phyloP scores from a whole-genome alignment of 768 basidiomycete genomes.

The Pisolithus marmoratus region DNA sequence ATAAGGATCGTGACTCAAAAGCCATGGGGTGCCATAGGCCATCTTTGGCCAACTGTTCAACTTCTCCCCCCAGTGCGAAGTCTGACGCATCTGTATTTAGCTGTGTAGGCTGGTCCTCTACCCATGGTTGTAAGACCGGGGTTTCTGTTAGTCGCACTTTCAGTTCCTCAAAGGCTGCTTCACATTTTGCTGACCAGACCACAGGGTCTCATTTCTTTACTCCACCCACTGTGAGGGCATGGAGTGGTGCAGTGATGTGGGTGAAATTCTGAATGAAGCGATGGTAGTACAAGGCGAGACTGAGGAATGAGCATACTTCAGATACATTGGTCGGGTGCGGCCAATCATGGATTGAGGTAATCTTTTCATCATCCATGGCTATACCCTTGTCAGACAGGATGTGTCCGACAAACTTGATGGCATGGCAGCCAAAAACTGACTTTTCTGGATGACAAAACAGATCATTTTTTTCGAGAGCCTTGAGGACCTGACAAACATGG shows the following conservation, averaged over 20 bases:
- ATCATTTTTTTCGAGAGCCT: slow-evolving; percentile 23
- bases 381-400: neutral
- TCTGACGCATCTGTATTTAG: neutral
- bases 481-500: slow-evolving; percentile 29
- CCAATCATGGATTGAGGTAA: neutral
- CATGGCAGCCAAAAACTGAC: neutral
- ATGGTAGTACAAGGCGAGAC: neutral
- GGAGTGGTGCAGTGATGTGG: neutral
- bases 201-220: neutral
- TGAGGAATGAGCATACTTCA: no score
- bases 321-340: neutral
- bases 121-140: neutral
- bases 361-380: neutral
- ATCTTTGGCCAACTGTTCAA: neutral
- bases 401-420: neutral
- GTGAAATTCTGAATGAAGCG: neutral
- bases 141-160: neutral
- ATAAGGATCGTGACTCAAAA: no score
- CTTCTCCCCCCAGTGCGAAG: neutral
- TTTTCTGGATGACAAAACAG: neutral
- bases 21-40: neutral
- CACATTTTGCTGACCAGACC: no score
- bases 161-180: neutral
- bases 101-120: neutral
- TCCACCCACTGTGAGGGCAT: neutral